A percentile compares a stretch with the other conserved stretches of the same genome.
phyloP scores from a whole-genome alignment of 768 basidiomycete genomes.

The Suillus variegatus region DNA sequence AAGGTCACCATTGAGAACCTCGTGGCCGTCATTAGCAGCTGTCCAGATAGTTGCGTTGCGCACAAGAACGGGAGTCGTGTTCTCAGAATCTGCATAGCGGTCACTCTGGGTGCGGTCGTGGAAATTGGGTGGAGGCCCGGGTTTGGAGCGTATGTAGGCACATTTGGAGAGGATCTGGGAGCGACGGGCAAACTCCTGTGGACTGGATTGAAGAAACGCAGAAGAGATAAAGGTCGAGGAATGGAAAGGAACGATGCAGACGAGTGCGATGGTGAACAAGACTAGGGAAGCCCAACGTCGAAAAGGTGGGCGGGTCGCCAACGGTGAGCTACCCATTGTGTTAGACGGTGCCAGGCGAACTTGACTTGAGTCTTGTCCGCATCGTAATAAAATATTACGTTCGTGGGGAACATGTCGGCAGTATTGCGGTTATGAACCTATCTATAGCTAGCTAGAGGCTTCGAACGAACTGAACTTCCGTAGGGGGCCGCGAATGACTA shows the following conservation, averaged over 20 bases:
- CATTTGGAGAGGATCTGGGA: conserved; percentile 44
- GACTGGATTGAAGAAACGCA: background rate
- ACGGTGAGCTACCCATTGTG: background rate
- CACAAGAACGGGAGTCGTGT: conserved; percentile 64
- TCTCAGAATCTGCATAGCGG: conserved; percentile 51
- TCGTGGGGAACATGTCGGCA: conserved; percentile 2
- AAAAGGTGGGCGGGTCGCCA: background rate
- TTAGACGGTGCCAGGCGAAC: background rate
- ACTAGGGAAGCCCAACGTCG: background rate
- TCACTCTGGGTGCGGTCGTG: conserved; percentile 56
- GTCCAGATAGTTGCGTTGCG: conserved; percentile 87
- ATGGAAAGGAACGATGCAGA: background rate
- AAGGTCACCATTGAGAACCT: conserved; percentile 65
- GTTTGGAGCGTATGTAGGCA: conserved; percentile 37
- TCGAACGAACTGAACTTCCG: background rate
- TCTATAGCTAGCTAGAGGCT: background rate
- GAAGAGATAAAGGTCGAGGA: background rate
- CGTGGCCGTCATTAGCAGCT: conserved; percentile 64
- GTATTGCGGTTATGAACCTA: background rate
- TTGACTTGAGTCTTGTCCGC: background rate
- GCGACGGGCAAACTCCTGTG: conserved; percentile 14
- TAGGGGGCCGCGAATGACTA: background rate
- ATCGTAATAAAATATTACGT: too few relatives aligned
- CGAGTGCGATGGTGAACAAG: background rate
- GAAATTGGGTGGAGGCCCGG: conserved; percentile 51